Conservation (phyloP, 2,329 filamentous ascomycete species). For the Madurella fahalii region DNA sequence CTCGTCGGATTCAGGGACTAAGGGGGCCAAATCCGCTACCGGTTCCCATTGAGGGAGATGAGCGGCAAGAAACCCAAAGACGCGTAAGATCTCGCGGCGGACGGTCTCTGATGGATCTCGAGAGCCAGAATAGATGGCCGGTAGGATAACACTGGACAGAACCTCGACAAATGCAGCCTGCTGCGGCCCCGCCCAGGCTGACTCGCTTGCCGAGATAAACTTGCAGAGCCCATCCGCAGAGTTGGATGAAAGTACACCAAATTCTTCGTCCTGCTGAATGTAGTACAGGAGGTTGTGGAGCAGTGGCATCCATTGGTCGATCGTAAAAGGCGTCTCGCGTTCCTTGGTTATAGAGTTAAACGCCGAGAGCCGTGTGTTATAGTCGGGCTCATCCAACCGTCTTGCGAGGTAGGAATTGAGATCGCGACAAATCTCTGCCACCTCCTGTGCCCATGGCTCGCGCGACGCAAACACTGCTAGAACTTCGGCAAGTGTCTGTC, state of each 20-base stretch:
- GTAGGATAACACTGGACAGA: conserved; percentile 63
- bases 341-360: conserved; percentile 68
- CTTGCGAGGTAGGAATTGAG: conserved; percentile 74
- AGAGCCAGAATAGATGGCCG: conserved; percentile 71
- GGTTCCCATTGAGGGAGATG: conserved; percentile 65
- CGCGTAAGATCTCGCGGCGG: conserved; percentile 72
- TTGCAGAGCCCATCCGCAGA: conserved; percentile 75
- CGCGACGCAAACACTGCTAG: conserved; percentile 65
- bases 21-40: conserved; percentile 67
- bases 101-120: conserved; percentile 79
- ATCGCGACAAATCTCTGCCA: conserved; percentile 68
- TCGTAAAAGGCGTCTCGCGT: conserved; percentile 55
- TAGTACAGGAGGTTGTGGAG: conserved; percentile 87
- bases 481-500: conserved; percentile 69
- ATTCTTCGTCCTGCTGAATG: conserved; percentile 80
- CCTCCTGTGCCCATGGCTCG: conserved; percentile 55
- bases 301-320: conserved; percentile 80
- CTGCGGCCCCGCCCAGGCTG: conserved; percentile 37
- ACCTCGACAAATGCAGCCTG: conserved; percentile 53
- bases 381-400: conserved; percentile 81
- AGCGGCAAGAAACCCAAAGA: conserved; percentile 74
- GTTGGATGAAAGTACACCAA: conserved; percentile 74
- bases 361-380: conserved; percentile 72
- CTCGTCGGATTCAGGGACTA: conserved; percentile 62
- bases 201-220: conserved; percentile 64